A percentile compares a stretch with the other conserved stretches of the same genome.
phyloP scores from a whole-genome alignment of 106 monocot species.

The Dactylorhiza incarnata region DNA sequence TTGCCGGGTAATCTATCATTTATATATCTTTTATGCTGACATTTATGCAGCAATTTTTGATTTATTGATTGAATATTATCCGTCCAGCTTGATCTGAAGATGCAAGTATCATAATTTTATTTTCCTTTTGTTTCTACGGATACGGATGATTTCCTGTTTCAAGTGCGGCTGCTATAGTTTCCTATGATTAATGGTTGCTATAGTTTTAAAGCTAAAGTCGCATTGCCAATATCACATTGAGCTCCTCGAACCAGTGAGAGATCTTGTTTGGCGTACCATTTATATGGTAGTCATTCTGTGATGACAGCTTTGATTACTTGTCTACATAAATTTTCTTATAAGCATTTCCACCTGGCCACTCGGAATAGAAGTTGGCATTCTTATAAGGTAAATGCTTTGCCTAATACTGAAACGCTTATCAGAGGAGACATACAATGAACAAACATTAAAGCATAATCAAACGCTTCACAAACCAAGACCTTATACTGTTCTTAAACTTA shows the following conservation, averaged over 20 bases:
- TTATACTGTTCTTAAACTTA: too few species aligned
- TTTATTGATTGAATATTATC: neutral
- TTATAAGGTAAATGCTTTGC: too few species aligned
- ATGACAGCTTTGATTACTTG: neutral
- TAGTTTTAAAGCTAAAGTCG: neutral
- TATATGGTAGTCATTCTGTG: neutral
- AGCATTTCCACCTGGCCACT: neutral
- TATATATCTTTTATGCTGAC: neutral
- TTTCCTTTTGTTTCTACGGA: neutral
- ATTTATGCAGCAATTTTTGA: neutral
- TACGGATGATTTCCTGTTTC: neutral
- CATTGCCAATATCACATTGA: neutral
- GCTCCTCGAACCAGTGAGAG: neutral
- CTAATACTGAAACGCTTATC: too few species aligned
- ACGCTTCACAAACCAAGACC: too few species aligned
- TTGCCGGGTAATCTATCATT: constrained; percentile 38
- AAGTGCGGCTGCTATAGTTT: neutral
- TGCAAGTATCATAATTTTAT: neutral
- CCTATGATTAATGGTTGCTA: neutral
- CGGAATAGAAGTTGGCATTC: too few species aligned
- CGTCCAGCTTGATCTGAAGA: neutral
- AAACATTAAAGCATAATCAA: too few species aligned
- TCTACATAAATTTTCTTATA: neutral
- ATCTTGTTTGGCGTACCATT: neutral
- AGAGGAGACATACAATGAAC: too few species aligned